Percentiles rank a stretch among this genome's conserved stretches.
Evolutionary conservation across 805 yeast genomes (phyloP).

Genomic region (Priceomyces fermenticarens): DNA sequence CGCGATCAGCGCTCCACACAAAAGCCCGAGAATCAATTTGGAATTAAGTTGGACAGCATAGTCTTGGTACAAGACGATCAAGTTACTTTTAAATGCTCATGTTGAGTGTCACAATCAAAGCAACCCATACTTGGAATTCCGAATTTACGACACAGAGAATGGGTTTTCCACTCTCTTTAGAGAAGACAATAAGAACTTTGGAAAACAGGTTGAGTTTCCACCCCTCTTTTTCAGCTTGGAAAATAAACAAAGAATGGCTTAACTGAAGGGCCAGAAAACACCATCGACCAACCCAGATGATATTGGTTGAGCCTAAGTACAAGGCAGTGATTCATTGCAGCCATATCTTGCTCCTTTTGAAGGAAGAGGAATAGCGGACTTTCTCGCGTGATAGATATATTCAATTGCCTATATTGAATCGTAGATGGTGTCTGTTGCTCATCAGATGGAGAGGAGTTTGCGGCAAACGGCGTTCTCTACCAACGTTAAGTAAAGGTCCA

Average conservation of each 20-base stretch:
- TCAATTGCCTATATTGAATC: constrained; percentile 71
- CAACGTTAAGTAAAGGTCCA: constrained; percentile 79
- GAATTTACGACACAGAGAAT: constrained; percentile 3
- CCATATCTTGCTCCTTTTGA: constrained; percentile 54
- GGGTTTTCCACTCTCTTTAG: constrained; percentile 39
- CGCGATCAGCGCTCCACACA: constrained; percentile 4
- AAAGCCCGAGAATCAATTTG: constrained; percentile 10
- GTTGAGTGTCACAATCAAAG: constrained; percentile 25
- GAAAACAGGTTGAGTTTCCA: constrained; percentile 32
- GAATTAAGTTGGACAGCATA: constrained; percentile 9
- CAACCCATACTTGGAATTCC: constrained; percentile 18
- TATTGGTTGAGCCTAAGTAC: constrained; percentile 63
- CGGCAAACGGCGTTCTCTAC: constrained; percentile 80
- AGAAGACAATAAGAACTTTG: constrained; percentile 17
- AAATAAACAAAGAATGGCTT: constrained; percentile 50
- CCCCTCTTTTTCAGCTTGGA: constrained; percentile 52
- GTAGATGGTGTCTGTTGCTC: constrained; percentile 87
- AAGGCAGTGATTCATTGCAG: constrained; percentile 53
- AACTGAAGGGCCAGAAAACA: constrained; percentile 68
- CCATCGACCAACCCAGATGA: constrained; percentile 53
- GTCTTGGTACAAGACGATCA: constrained; percentile 10
- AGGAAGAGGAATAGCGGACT: constrained; percentile 14
- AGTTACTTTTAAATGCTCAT: constrained; percentile 49
- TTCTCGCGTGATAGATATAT: constrained; percentile 50
- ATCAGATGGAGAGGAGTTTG: constrained; percentile 80